Evolutionary conservation across 192 early-diverging fungal species (phyloP).

Genomic region (Coemansia reversa): DNA sequence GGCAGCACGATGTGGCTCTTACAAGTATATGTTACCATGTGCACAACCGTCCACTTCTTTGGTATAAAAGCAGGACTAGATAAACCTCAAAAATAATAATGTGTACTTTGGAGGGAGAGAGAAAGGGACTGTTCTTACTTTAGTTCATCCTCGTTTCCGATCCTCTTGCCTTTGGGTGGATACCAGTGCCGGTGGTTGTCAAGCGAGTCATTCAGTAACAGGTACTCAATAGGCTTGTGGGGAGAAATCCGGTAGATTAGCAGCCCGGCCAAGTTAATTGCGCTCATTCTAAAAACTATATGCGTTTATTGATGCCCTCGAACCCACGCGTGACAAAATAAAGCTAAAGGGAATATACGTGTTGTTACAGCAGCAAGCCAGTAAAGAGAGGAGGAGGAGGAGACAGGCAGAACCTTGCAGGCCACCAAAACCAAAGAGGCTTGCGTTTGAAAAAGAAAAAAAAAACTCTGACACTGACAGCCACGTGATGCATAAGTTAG

Average conservation of each 20-base stretch:
- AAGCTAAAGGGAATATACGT: slow-evolving; percentile 1
- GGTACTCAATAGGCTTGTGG: slow-evolving; percentile 66
- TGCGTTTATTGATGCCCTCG: not conserved
- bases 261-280: slow-evolving; percentile 58
- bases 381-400: not conserved
- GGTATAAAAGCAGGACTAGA: not conserved
- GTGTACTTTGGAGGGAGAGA: not conserved
- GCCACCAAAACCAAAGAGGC: no score
- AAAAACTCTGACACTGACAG: not conserved
- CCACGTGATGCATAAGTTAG: not conserved
- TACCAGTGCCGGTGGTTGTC: slow-evolving; percentile 80
- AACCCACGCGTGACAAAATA: slow-evolving; percentile 8
- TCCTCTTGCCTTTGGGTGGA: slow-evolving; percentile 74
- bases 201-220: slow-evolving; percentile 81
- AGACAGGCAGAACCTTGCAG: not conserved
- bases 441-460: slow-evolving; percentile 5
- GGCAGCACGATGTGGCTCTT: not conserved
- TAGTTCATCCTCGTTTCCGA: slow-evolving; percentile 78
- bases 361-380: not conserved
- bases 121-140: slow-evolving; percentile 60
- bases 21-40: not conserved
- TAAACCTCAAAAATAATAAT: not conserved
- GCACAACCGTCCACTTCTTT: no score
- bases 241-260: slow-evolving; percentile 70
- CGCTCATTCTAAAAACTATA: slow-evolving; percentile 29